Percentiles rank a stretch among this genome's conserved stretches.
These are phyloP conservation scores for Phytophthora europaea DNA, from an alignment of 352 stramenopile species.

Conservation along the genomic window DNA sequence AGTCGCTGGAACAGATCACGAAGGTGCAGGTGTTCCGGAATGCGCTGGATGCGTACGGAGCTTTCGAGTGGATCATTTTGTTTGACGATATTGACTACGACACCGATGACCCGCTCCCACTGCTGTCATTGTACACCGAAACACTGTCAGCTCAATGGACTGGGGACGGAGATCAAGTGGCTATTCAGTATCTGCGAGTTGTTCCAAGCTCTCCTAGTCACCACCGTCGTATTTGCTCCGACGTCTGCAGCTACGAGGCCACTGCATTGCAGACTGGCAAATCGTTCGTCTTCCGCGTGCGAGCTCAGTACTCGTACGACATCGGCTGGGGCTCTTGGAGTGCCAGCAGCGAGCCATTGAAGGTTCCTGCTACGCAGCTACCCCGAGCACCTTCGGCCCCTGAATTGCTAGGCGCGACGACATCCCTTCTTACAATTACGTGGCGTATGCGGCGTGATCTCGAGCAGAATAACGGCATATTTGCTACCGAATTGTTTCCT, in stretches of 20 bases:
- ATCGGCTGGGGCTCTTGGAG: conserved; percentile 71
- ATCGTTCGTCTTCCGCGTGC: conserved; percentile 62
- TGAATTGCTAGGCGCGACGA: conserved; percentile 46
- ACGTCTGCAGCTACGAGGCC: conserved; percentile 40
- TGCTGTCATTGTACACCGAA: conserved; percentile 64
- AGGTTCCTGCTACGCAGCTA: conserved; percentile 46
- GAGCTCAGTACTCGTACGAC: conserved; percentile 42
- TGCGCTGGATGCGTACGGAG: conserved; percentile 24
- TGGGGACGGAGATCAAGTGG: conserved; percentile 59
- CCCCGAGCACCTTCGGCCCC: conserved; percentile 55
- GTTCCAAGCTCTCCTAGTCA: conserved; percentile 25
- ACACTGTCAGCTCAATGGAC: conserved; percentile 60
- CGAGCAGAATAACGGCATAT: conserved; percentile 12
- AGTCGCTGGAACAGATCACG: conserved; percentile 75
- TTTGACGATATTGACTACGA: conserved; percentile 52
- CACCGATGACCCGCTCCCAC: conserved; percentile 36
- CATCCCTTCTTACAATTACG: conserved; percentile 50
- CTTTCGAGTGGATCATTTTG: conserved; percentile 64
- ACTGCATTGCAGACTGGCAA: conserved; percentile 35
- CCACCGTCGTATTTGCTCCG: conserved; percentile 30
- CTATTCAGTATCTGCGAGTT: conserved; percentile 47
- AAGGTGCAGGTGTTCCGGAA: conserved; percentile 66
- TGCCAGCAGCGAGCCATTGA: conserved; percentile 42
- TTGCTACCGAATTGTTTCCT: conserved; percentile 48
- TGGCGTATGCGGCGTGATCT: conserved; percentile 50